A percentile compares a stretch with the other conserved stretches of the same genome.
Conservation (phyloP, 257 asterid species). For the Nicotiana attenuata region DNA sequence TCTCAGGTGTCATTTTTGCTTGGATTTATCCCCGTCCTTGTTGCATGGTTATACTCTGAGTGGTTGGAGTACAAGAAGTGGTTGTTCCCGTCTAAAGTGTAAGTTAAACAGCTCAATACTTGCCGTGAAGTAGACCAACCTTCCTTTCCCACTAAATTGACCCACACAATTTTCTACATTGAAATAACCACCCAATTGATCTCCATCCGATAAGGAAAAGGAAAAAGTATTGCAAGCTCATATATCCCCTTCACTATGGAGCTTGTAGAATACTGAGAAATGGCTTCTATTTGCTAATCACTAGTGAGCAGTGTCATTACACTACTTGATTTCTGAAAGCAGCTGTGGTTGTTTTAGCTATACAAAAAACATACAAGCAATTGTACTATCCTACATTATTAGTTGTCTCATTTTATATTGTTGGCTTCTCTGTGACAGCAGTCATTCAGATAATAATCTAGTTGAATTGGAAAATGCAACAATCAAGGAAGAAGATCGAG, state of each 20-base stretch:
- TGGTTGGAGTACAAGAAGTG: constrained; percentile 78
- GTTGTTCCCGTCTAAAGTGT: constrained; percentile 61
- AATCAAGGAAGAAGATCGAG: constrained; percentile 72
- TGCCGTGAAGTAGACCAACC: not conserved
- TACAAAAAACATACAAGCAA: not conserved
- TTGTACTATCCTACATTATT: not conserved
- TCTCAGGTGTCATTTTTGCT: constrained; percentile 84
- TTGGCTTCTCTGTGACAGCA: constrained; percentile 34
- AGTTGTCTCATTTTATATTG: not conserved
- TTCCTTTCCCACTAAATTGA: not conserved
- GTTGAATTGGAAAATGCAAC: constrained; percentile 55
- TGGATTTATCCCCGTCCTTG: constrained; percentile 65
- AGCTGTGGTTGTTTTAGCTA: not conserved
- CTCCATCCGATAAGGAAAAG: constrained; percentile 1
- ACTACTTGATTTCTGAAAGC: not conserved
- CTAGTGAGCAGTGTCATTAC: not conserved
- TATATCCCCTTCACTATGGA: not conserved
- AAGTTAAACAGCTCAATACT: constrained; percentile 22
- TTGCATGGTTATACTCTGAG: constrained; percentile 85
- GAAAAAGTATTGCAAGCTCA: not conserved
- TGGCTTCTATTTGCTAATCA: not conserved
- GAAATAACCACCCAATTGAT: not conserved
- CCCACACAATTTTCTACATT: not conserved
- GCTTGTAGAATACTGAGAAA: not conserved
- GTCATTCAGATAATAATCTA: constrained; percentile 80